phyloP scores from a whole-genome alignment of 129 eudicot species.

The Rutidosis leptorrhynchoides region DNA sequence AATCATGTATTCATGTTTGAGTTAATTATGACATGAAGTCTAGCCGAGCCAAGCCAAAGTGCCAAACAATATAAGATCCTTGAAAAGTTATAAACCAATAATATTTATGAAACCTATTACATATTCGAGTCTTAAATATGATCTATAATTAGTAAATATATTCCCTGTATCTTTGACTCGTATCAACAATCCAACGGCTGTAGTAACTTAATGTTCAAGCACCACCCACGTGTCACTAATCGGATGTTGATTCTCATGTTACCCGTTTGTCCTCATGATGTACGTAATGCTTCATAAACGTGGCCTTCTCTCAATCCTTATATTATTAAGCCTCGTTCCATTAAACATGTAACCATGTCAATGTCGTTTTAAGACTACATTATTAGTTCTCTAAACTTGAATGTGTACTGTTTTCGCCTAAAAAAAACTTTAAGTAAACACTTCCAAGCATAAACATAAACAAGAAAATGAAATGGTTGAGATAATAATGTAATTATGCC shows the following conservation, averaged over 20 bases:
- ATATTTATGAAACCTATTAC: slow-evolving; percentile 13
- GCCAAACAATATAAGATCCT: slow-evolving; percentile 21
- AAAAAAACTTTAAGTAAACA: no score
- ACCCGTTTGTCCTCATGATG: slow-evolving; percentile 21
- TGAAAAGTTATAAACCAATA: neutral
- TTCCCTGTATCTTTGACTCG: slow-evolving; percentile 31
- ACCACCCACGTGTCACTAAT: slow-evolving; percentile 33
- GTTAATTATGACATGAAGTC: neutral
- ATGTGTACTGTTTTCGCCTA: no score
- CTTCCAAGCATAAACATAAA: neutral
- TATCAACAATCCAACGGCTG: slow-evolving; percentile 26
- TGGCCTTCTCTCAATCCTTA: slow-evolving; percentile 24
- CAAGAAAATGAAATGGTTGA: neutral
- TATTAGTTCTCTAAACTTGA: no score
- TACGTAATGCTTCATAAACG: slow-evolving; percentile 16
- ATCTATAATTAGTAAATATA: slow-evolving; percentile 1
- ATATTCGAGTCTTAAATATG: slow-evolving; percentile 24
- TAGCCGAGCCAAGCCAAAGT: slow-evolving; percentile 13
- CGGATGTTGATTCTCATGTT: slow-evolving; percentile 19
- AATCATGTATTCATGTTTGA: neutral
- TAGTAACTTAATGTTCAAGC: neutral
- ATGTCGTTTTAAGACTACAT: neutral
- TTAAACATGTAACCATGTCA: neutral
- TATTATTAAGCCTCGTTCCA: neutral
- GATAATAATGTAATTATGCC: neutral